These are phyloP conservation scores for Clarireedia homoeocarpa DNA, from an alignment of 2,329 filamentous ascomycete genomes.

Conservation along the genomic window DNA sequence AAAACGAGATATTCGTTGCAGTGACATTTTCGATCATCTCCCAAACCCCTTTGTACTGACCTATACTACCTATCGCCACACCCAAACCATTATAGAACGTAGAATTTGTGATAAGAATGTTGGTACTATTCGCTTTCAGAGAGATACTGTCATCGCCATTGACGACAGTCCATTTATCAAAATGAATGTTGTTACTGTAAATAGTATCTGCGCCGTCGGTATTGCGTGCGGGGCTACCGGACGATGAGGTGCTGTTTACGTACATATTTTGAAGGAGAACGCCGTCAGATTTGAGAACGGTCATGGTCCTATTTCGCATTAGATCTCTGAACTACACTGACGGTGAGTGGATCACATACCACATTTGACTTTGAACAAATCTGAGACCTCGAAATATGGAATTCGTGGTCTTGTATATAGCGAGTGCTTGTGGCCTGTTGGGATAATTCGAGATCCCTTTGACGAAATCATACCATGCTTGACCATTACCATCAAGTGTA, in stretches of 20 bases:
- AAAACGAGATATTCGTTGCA: background rate
- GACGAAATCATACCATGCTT: conserved; percentile 50
- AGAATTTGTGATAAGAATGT: conserved; percentile 43
- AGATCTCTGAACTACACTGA: background rate
- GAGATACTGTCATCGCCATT: conserved; percentile 48
- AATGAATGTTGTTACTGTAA: conserved; percentile 42
- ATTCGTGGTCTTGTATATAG: conserved; percentile 39
- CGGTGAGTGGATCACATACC: conserved; percentile 25
- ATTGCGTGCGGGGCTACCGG: conserved; percentile 31
- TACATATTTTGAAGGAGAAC: conserved; percentile 43
- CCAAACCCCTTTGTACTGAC: conserved; percentile 36
- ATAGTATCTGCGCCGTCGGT: conserved; percentile 44
- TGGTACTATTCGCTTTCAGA: conserved; percentile 48
- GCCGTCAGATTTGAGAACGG: conserved; percentile 32
- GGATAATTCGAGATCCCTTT: conserved; percentile 38
- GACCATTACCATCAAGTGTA: conserved; percentile 51
- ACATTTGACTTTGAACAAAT: conserved; percentile 53
- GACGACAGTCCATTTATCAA: conserved; percentile 41
- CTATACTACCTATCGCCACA: conserved; percentile 50
- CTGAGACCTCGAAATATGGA: conserved; percentile 39
- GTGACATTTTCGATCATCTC: conserved; percentile 2
- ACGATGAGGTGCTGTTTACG: conserved; percentile 38
- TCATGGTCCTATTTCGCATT: conserved; percentile 33
- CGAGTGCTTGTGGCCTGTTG: conserved; percentile 45
- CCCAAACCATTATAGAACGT: conserved; percentile 43